Evolutionary conservation across 2,329 filamentous ascomycete genomes (phyloP).

Genomic region (Venturia carpophila): DNA sequence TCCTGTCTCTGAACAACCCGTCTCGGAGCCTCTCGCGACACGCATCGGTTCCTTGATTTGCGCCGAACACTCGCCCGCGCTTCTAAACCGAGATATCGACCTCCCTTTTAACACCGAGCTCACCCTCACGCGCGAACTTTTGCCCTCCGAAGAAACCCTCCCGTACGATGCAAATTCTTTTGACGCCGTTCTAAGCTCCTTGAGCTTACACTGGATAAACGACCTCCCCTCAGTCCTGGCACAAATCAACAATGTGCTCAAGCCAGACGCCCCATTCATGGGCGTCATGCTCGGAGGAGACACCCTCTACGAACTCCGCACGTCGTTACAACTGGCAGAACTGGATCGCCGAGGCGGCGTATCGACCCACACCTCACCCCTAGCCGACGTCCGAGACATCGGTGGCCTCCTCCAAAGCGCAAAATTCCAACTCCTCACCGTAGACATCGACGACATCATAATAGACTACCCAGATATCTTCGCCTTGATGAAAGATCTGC

Average conservation of each 20-base stretch:
- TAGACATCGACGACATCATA: slow-evolving; percentile 94
- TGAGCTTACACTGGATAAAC: slow-evolving; percentile 96
- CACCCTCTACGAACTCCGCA: slow-evolving; percentile 85
- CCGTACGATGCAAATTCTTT: slow-evolving; percentile 72
- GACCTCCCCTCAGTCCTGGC: slow-evolving; percentile 78
- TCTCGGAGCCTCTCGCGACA: slow-evolving; percentile 58
- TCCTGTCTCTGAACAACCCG: slow-evolving; percentile 53
- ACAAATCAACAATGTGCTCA: slow-evolving; percentile 79
- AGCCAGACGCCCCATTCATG: slow-evolving; percentile 85
- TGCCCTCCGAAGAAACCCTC: slow-evolving; percentile 66
- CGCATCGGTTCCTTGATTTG: slow-evolving; percentile 70
- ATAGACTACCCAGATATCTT: slow-evolving; percentile 90
- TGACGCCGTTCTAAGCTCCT: slow-evolving; percentile 80
- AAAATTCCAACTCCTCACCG: slow-evolving; percentile 91
- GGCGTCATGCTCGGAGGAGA: slow-evolving; percentile 96
- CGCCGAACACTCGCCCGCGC: slow-evolving; percentile 67
- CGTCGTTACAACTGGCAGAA: slow-evolving; percentile 86
- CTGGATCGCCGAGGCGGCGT: slow-evolving; percentile 87
- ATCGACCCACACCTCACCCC: slow-evolving; percentile 78
- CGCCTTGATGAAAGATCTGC: slow-evolving; percentile 84
- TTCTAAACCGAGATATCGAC: slow-evolving; percentile 73
- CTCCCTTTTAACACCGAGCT: slow-evolving; percentile 68
- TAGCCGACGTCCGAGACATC: slow-evolving; percentile 87
- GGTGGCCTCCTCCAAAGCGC: slow-evolving; percentile 79
- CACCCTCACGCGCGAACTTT: slow-evolving; percentile 63